Conservation (phyloP, 345 rosid species). For the Tarenaya hassleriana region DNA sequence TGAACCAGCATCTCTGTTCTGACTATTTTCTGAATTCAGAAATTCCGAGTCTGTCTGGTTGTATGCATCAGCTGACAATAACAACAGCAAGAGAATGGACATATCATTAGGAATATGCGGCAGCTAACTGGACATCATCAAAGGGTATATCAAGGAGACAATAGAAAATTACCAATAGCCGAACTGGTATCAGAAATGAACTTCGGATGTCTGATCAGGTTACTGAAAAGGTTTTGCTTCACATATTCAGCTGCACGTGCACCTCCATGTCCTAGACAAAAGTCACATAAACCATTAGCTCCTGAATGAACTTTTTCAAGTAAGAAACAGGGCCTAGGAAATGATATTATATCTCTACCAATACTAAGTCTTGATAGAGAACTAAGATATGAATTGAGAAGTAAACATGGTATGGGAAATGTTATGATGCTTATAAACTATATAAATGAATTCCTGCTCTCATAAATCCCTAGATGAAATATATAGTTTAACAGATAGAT, state of each 20-base stretch:
- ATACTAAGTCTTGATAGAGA: not conserved
- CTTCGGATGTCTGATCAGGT: slow-evolving; percentile 90
- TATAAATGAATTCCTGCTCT: not conserved
- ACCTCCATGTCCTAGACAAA: slow-evolving; percentile 90
- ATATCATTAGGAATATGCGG: slow-evolving; percentile 19
- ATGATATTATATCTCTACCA: too few relatives aligned
- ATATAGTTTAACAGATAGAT: not conserved
- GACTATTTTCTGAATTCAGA: slow-evolving; percentile 82
- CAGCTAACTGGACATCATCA: slow-evolving; percentile 1
- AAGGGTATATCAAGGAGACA: slow-evolving; percentile 1
- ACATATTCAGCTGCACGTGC: slow-evolving; percentile 99
- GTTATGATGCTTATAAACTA: not conserved
- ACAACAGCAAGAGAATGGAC: slow-evolving; percentile 12
- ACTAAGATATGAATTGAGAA: not conserved
- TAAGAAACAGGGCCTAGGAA: too few relatives aligned
- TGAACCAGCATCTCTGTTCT: slow-evolving; percentile 98
- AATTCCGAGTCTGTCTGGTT: slow-evolving; percentile 86
- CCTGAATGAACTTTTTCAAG: not conserved
- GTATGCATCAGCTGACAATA: slow-evolving; percentile 81
- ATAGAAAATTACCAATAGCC: slow-evolving; percentile 62
- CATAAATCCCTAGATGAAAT: not conserved
- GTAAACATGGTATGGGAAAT: not conserved
- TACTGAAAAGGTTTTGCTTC: slow-evolving; percentile 87
- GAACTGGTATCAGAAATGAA: slow-evolving; percentile 89
- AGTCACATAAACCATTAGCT: slow-evolving; percentile 13